Conservation (phyloP, 192 early-diverging fungal species). For the Mortierella alpina region DNA sequence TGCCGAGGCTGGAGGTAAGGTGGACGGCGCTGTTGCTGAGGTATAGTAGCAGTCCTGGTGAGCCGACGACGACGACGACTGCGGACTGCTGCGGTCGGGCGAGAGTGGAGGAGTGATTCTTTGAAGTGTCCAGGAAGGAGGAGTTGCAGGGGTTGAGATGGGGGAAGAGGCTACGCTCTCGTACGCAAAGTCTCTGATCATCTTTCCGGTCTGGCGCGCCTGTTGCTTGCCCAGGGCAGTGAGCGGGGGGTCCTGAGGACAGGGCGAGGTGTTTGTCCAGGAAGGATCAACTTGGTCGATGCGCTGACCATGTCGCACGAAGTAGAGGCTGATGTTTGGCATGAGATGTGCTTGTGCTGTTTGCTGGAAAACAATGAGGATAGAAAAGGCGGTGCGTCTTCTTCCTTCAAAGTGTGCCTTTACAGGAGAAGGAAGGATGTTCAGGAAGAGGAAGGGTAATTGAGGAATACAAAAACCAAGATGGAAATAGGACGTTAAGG, state of each 20-base stretch:
- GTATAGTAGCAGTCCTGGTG: background rate
- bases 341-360: background rate
- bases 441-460: background rate
- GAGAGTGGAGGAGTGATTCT: conserved; percentile 41
- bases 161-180: conserved; percentile 4
- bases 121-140: conserved; percentile 15
- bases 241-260: conserved; percentile 53
- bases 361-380: background rate
- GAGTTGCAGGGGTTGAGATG: background rate
- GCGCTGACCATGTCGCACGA: conserved; percentile 54
- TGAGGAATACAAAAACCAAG: background rate
- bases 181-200: conserved; percentile 36
- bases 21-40: background rate
- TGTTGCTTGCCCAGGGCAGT: conserved; percentile 44
- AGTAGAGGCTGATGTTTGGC: conserved; percentile 46
- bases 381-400: background rate
- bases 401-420: background rate
- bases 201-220: conserved; percentile 41
- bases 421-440: background rate
- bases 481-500: too few species aligned
- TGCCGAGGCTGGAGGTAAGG: conserved; percentile 2
- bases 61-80: too few species aligned
- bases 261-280: conserved; percentile 43
- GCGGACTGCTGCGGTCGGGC: conserved; percentile 3
- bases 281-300: conserved; percentile 50